Conservation (phyloP, 768 basidiomycete genomes). For the Amyloporia xantha region DNA sequence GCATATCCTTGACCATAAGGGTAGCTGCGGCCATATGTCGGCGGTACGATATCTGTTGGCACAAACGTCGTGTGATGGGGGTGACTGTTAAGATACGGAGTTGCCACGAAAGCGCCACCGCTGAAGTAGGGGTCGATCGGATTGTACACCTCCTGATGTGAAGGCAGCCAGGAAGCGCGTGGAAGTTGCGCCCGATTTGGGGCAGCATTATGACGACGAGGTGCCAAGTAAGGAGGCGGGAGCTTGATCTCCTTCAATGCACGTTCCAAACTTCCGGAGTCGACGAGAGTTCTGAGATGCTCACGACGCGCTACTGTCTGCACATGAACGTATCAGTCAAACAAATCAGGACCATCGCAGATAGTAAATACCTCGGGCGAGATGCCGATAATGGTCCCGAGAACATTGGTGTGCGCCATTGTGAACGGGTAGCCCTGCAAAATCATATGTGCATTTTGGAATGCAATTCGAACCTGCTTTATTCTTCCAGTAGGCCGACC, state of each 20-base stretch:
- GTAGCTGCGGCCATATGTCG: not conserved
- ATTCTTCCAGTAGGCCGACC: slow-evolving; percentile 29
- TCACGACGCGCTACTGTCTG: slow-evolving; percentile 15
- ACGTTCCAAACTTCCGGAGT: slow-evolving; percentile 12
- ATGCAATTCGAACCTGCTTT: slow-evolving; percentile 26
- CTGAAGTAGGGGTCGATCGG: not conserved
- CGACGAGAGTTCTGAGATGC: slow-evolving; percentile 11
- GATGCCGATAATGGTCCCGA: slow-evolving; percentile 19
- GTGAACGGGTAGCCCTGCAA: slow-evolving; percentile 11
- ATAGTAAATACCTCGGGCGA: slow-evolving; percentile 14
- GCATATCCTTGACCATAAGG: not conserved
- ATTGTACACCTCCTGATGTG: not conserved
- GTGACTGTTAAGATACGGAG: not conserved
- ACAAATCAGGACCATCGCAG: not conserved
- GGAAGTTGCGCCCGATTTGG: not conserved
- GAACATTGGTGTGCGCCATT: slow-evolving; percentile 10
- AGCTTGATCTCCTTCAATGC: slow-evolving; percentile 9
- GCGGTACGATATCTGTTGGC: not conserved
- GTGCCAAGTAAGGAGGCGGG: not conserved
- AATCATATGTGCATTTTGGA: slow-evolving; percentile 26
- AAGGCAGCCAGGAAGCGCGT: not conserved
- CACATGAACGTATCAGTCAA: not conserved
- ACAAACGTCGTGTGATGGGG: not conserved
- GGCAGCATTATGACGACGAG: not conserved
- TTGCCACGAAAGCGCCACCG: not conserved